phyloP scores from a whole-genome alignment of 2,329 filamentous ascomycete genomes.

The Hymenoscyphus albidus region DNA sequence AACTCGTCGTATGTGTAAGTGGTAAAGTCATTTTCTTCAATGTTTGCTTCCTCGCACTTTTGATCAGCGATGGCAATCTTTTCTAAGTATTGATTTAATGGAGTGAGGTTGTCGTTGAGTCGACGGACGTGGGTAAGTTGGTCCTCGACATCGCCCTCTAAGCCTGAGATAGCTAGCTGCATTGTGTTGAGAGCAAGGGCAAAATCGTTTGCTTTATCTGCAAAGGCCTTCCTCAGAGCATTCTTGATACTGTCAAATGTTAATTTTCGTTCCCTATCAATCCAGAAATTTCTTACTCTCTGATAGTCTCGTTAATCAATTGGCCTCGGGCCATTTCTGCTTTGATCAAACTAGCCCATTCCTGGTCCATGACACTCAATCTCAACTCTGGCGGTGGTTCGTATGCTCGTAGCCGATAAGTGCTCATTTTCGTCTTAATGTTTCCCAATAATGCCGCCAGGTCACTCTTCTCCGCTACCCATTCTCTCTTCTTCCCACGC shows the following conservation, averaged over 20 bases:
- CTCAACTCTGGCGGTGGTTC: slow-evolving; percentile 82
- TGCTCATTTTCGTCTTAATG: slow-evolving; percentile 97
- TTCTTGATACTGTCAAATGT: slow-evolving; percentile 75
- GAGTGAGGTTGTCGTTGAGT: slow-evolving; percentile 79
- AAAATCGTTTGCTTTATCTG: slow-evolving; percentile 98
- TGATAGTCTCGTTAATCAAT: slow-evolving; percentile 95
- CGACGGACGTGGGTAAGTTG: slow-evolving; percentile 83
- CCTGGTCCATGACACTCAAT: slow-evolving; percentile 74
- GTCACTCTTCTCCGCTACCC: slow-evolving; percentile 98
- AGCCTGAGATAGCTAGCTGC: slow-evolving; percentile 89
- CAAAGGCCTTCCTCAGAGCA: slow-evolving; percentile 83
- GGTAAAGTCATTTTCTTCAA: slow-evolving; percentile 99
- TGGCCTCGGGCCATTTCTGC: slow-evolving; percentile 86
- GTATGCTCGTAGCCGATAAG: slow-evolving; percentile 86
- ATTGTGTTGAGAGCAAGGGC: slow-evolving; percentile 92
- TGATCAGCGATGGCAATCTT: slow-evolving; percentile 82
- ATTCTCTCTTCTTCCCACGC: slow-evolving; percentile 81
- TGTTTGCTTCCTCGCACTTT: slow-evolving; percentile 93
- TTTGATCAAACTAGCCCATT: slow-evolving; percentile 76
- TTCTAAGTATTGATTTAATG: slow-evolving; percentile 85
- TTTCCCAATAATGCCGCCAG: slow-evolving; percentile 89
- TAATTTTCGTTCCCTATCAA: slow-evolving; percentile 26
- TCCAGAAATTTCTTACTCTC: slow-evolving; percentile 60
- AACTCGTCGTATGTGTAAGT: slow-evolving; percentile 98
- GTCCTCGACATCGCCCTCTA: slow-evolving; percentile 95